These are phyloP conservation scores for Camelina neglecta DNA, from an alignment of 345 rosid species.

Conservation along the genomic window DNA sequence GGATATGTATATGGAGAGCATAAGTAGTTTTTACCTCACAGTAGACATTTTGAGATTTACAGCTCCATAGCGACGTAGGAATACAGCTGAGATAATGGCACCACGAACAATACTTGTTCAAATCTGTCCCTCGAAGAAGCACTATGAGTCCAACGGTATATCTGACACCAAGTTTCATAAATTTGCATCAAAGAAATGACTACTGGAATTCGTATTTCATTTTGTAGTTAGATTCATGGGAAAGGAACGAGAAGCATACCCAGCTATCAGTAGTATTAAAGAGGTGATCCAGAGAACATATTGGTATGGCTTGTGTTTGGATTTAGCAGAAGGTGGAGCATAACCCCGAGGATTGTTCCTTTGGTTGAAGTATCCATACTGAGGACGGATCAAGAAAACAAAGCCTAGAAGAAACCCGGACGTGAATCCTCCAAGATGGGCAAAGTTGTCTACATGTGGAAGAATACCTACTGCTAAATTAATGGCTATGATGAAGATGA, in stretches of 20 bases:
- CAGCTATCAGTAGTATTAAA: conserved; percentile 52
- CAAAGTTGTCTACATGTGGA: conserved; percentile 97
- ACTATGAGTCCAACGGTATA: conserved; percentile 59
- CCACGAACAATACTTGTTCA: conserved; percentile 83
- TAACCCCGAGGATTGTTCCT: conserved; percentile 59
- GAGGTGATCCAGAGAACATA: conserved; percentile 68
- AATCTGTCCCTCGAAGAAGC: conserved; percentile 66
- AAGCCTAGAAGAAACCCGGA: conserved; percentile 97
- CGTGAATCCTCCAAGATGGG: conserved; percentile 92
- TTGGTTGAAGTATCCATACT: conserved; percentile 75
- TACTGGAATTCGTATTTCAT: neutral
- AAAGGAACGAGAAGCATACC: conserved; percentile 49
- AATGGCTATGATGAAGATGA: conserved; percentile 65
- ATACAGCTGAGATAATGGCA: conserved; percentile 86
- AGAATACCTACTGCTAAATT: conserved; percentile 87
- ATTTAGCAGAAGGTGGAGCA: conserved; percentile 47
- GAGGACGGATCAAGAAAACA: conserved; percentile 83
- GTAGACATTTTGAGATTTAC: conserved; percentile 54
- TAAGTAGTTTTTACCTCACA: conserved; percentile 60
- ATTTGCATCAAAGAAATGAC: neutral
- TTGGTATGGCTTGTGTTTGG: conserved; percentile 83
- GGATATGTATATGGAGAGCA: neutral
- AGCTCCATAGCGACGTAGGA: conserved; percentile 83
- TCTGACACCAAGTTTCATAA: conserved; percentile 43
- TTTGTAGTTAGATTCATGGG: neutral